Conservation (phyloP, 2,329 filamentous ascomycete genomes). For the Aureobasidium sp. region DNA sequence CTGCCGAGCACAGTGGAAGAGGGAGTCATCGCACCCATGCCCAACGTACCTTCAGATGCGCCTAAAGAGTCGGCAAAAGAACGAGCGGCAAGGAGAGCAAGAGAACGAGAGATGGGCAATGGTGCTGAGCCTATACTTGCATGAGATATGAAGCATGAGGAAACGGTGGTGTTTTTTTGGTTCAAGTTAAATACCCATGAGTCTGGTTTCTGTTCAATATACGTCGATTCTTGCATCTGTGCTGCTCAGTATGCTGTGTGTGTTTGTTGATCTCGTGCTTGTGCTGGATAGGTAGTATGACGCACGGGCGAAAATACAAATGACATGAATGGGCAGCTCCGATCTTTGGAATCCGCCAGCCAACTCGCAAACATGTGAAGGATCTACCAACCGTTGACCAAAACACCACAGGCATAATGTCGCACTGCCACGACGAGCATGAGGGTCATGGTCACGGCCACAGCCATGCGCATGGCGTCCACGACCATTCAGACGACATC, state of each 20-base stretch:
- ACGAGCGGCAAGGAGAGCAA: constrained; percentile 24
- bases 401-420: constrained; percentile 26
- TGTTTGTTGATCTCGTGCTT: background rate
- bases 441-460: constrained; percentile 36
- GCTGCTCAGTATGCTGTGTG: background rate
- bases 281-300: background rate
- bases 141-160: background rate
- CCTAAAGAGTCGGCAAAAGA: constrained; percentile 26
- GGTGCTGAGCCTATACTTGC: constrained; percentile 16
- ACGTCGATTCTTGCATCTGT: background rate
- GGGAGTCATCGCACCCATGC: constrained; percentile 22
- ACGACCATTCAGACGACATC: constrained; percentile 89
- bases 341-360: background rate
- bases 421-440: constrained; percentile 44
- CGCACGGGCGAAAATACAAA: constrained; percentile 2
- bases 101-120: constrained; percentile 19
- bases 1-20: constrained; percentile 33
- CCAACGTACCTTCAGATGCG: constrained; percentile 29
- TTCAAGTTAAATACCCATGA: constrained; percentile 14
- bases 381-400: background rate
- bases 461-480: constrained; percentile 50
- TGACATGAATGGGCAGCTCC: constrained; percentile 10
- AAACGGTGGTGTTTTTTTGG: background rate
- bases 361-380: constrained; percentile 1
- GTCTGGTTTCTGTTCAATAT: background rate